Conservation (phyloP, 306 rosid genomes). For the Styphnolobium japonicum region DNA sequence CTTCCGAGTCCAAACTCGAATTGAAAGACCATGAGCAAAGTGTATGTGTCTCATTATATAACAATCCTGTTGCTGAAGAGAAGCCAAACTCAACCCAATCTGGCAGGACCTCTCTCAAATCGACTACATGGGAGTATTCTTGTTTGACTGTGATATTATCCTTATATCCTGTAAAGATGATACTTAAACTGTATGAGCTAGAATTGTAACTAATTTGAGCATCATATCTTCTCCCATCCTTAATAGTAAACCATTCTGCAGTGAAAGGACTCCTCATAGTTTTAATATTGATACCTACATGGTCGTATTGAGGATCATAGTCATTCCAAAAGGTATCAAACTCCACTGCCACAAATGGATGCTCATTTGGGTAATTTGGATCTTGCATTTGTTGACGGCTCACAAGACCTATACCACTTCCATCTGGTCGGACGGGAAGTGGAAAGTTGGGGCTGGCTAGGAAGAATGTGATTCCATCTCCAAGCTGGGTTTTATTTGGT, state of each 20-base stretch:
- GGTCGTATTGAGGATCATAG: constrained; percentile 22
- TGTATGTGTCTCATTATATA: constrained; percentile 14
- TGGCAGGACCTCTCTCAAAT: constrained; percentile 7
- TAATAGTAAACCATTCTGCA: neutral
- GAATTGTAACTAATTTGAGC: constrained; percentile 13
- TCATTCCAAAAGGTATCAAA: constrained; percentile 24
- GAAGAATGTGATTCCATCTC: constrained; percentile 47
- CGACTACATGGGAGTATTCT: neutral
- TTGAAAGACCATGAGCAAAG: constrained; percentile 24
- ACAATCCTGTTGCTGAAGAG: constrained; percentile 9
- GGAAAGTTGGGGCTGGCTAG: constrained; percentile 16
- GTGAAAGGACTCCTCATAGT: neutral
- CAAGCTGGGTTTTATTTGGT: neutral
- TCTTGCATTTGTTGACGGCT: neutral
- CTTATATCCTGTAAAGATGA: constrained; percentile 14
- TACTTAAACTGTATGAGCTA: neutral
- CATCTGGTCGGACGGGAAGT: constrained; percentile 15
- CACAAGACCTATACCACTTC: constrained; percentile 19
- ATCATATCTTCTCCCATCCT: constrained; percentile 14
- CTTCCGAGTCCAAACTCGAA: neutral
- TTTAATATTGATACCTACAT: constrained; percentile 5
- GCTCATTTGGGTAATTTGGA: neutral
- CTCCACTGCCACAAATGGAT: constrained; percentile 44
- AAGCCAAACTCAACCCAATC: constrained; percentile 21
- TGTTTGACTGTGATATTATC: neutral